Conservation (phyloP, 495 filamentous ascomycete genomes). For the Glarea lozoyensis region DNA sequence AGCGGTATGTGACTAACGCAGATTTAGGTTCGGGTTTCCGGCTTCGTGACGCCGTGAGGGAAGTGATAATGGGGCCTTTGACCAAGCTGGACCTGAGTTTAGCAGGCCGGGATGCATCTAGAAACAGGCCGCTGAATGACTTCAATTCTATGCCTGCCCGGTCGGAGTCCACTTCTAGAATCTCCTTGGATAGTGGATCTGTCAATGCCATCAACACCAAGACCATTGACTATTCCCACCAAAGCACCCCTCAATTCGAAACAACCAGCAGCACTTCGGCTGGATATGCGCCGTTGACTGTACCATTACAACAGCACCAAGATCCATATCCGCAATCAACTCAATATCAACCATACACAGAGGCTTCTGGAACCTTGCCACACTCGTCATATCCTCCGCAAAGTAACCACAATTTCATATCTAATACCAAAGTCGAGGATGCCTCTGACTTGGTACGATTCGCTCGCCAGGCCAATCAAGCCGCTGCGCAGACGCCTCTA, state of each 20-base stretch:
- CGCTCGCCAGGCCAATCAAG: no score
- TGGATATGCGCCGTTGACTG: conserved; percentile 3
- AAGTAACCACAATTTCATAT: conserved; percentile 5
- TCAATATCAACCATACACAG: conserved; percentile 18
- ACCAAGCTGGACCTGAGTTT: no score
- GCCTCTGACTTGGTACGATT: conserved; percentile 18
- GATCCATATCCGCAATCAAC: conserved; percentile 21
- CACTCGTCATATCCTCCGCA: conserved; percentile 14
- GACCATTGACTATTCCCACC: neutral
- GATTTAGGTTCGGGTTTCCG: conserved; percentile 18
- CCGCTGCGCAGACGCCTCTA: conserved; percentile 17
- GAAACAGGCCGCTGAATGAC: neutral
- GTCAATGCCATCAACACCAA: no score
- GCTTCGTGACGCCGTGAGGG: conserved; percentile 18
- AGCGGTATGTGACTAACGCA: conserved; percentile 6
- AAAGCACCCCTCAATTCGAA: conserved; percentile 1
- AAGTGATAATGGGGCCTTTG: conserved; percentile 20
- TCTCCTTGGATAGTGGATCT: no score
- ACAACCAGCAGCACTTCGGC: conserved; percentile 3
- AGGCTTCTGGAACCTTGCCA: conserved; percentile 3
- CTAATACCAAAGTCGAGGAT: conserved; percentile 8
- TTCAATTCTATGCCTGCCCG: conserved; percentile 4
- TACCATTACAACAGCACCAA: conserved; percentile 7
- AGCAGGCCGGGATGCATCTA: conserved; percentile 6
- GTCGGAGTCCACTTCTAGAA: neutral